phyloP scores from a whole-genome alignment of 108 stramenopile species.

The Skeletonema grethae region DNA sequence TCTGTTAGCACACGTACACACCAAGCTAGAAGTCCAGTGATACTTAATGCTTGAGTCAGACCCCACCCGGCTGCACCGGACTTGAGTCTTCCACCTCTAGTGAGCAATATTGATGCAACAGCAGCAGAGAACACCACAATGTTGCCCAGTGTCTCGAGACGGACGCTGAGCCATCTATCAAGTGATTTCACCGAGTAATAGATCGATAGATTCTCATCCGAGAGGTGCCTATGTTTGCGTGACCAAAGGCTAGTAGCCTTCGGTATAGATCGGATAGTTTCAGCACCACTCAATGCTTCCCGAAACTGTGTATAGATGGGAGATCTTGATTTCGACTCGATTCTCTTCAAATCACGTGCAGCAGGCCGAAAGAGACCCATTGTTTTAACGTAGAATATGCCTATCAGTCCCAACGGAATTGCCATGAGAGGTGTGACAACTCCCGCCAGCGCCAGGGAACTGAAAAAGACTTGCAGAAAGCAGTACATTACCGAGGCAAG shows the following conservation, averaged over 20 bases:
- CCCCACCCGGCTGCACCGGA: slow-evolving; percentile 85
- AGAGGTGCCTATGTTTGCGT: slow-evolving; percentile 48
- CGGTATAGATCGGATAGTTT: slow-evolving; percentile 88
- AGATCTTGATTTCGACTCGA: slow-evolving; percentile 83
- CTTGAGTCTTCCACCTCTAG: slow-evolving; percentile 50
- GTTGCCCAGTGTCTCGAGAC: slow-evolving; percentile 81
- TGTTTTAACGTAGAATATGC: slow-evolving; percentile 54
- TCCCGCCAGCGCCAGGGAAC: slow-evolving; percentile 58
- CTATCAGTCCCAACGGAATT: slow-evolving; percentile 54
- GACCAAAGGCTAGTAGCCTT: slow-evolving; percentile 62
- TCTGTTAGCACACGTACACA: slow-evolving; percentile 84
- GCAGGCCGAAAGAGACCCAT: slow-evolving; percentile 71
- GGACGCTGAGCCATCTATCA: slow-evolving; percentile 80
- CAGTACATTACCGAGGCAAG: slow-evolving; percentile 71
- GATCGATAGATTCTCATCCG: slow-evolving; percentile 66
- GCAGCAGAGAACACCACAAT: slow-evolving; percentile 66
- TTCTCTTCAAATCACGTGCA: slow-evolving; percentile 84
- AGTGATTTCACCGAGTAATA: slow-evolving; percentile 75
- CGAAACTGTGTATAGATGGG: slow-evolving; percentile 96
- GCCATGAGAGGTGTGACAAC: slow-evolving; percentile 69
- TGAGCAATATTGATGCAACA: slow-evolving; percentile 59
- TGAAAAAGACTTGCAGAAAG: slow-evolving; percentile 69
- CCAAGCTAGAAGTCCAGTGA: slow-evolving; percentile 84
- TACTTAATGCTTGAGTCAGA: slow-evolving; percentile 75
- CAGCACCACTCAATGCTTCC: slow-evolving; percentile 87